These are phyloP conservation scores for Phyllosticta capitalensis DNA, from an alignment of 2,329 filamentous ascomycete species.

Conservation along the genomic window DNA sequence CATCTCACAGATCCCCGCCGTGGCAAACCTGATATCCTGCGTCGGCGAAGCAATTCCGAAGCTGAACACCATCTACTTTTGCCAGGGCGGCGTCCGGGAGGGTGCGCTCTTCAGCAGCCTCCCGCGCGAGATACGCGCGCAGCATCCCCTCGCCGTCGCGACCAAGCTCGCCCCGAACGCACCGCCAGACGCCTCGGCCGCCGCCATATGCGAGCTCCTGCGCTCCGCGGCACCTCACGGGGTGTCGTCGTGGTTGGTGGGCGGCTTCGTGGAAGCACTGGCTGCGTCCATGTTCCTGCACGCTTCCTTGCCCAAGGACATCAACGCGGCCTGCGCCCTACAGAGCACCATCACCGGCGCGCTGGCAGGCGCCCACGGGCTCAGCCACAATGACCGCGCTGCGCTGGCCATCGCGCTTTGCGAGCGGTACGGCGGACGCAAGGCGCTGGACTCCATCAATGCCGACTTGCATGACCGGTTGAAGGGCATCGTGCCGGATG, in stretches of 20 bases:
- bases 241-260: constrained; percentile 26
- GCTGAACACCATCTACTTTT: constrained; percentile 67
- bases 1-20: constrained; percentile 73
- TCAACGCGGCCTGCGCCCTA: constrained; percentile 54
- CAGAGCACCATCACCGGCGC: constrained; percentile 62
- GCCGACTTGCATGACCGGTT: constrained; percentile 45
- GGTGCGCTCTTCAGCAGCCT: constrained; percentile 70
- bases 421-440: constrained; percentile 58
- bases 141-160: constrained; percentile 57
- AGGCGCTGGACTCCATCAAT: constrained; percentile 49
- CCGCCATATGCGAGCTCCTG: not conserved
- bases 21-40: constrained; percentile 69
- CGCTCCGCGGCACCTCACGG: constrained; percentile 7
- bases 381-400: constrained; percentile 63
- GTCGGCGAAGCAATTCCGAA: constrained; percentile 59
- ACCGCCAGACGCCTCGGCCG: constrained; percentile 23
- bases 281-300: constrained; percentile 51
- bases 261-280: constrained; percentile 45
- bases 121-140: constrained; percentile 46
- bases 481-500: constrained; percentile 39
- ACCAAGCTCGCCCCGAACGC: constrained; percentile 33
- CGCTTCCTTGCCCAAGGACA: constrained; percentile 31
- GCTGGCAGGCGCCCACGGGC: constrained; percentile 58
- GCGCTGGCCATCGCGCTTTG: constrained; percentile 62
- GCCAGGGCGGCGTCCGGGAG: constrained; percentile 78